These are phyloP conservation scores for Picea engelmannii DNA, from an alignment of 83 land plant genomes.

Conservation along the genomic window DNA sequence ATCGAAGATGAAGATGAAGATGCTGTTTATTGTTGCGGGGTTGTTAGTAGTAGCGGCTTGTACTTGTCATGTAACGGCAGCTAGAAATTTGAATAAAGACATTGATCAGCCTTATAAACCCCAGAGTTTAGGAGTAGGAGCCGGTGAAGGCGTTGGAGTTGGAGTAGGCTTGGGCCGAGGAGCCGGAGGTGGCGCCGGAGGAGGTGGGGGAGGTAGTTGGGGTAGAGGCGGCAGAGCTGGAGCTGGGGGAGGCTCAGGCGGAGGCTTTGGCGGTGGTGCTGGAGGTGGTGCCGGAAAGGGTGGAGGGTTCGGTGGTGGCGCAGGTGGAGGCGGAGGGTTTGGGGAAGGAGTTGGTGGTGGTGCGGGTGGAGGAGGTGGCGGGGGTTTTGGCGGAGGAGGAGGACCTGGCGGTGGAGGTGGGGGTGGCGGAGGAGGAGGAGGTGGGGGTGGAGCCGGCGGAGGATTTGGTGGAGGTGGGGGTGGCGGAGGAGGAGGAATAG, in stretches of 20 bases:
- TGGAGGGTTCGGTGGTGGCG: too few species aligned
- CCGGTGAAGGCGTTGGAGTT: not conserved
- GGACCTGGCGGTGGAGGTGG: constrained; percentile 14
- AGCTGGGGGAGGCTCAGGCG: not conserved
- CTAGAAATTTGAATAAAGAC: too few species aligned
- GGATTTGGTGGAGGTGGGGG: constrained; percentile 12
- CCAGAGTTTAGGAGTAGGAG: not conserved
- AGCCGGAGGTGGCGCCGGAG: constrained; percentile 19
- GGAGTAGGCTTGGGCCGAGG: constrained; percentile 16
- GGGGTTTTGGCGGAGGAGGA: not conserved
- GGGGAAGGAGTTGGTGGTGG: constrained; percentile 15
- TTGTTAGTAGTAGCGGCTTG: too few species aligned
- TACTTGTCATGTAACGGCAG: too few species aligned
- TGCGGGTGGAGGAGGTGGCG: not conserved
- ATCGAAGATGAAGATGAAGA: too few species aligned
- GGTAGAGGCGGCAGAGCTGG: constrained; percentile 17
- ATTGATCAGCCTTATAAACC: too few species aligned
- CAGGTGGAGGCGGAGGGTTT: too few species aligned
- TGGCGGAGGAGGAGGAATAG: constrained; percentile 19
- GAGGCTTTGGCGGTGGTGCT: constrained; percentile 33
- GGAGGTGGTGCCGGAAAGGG: too few species aligned
- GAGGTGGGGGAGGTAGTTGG: constrained; percentile 22
- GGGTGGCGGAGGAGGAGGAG: constrained; percentile 16
- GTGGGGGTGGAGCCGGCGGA: constrained; percentile 22
- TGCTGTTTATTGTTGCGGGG: too few species aligned